A percentile compares a stretch with the other conserved stretches of the same genome.
These are phyloP conservation scores for Apophysomyces trapeziformis DNA, from an alignment of 371 early-diverging fungal genomes.

Conservation along the genomic window DNA sequence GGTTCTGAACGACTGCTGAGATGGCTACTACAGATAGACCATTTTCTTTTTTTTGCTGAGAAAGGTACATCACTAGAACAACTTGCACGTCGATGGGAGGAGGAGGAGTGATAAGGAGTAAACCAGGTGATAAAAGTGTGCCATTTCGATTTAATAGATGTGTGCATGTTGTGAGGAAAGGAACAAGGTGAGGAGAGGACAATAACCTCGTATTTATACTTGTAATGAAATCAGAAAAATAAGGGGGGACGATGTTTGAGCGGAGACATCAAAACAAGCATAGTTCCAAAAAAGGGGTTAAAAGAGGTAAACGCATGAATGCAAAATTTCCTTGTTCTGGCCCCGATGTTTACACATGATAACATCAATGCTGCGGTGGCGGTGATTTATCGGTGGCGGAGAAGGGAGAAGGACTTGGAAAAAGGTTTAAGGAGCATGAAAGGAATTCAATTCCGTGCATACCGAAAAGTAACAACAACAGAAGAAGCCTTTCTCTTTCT, in stretches of 20 bases:
- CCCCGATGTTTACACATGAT: neutral
- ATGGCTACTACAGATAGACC: slow-evolving; percentile 9
- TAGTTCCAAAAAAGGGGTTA: no score
- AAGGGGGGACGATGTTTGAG: neutral
- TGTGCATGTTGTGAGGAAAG: neutral
- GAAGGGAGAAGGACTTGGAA: neutral
- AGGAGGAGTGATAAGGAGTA: neutral
- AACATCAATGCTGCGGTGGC: neutral
- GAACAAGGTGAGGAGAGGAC: neutral
- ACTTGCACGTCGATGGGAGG: slow-evolving; percentile 8
- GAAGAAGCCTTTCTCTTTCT: neutral
- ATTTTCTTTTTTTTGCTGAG: slow-evolving; percentile 10
- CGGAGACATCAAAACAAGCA: no score
- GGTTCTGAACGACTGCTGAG: slow-evolving; percentile 2
- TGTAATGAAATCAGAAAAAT: neutral
- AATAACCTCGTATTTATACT: slow-evolving; percentile 11
- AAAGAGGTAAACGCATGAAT: neutral
- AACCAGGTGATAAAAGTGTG: slow-evolving; percentile 8
- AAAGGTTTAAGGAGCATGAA: neutral
- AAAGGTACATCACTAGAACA: slow-evolving; percentile 1
- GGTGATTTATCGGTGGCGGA: neutral
- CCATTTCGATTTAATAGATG: slow-evolving; percentile 11
- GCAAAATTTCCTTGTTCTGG: neutral
- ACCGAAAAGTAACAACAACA: neutral
- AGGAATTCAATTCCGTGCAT: neutral